Conservation (phyloP, 768 basidiomycete species). For the Clathrus columnatus region DNA sequence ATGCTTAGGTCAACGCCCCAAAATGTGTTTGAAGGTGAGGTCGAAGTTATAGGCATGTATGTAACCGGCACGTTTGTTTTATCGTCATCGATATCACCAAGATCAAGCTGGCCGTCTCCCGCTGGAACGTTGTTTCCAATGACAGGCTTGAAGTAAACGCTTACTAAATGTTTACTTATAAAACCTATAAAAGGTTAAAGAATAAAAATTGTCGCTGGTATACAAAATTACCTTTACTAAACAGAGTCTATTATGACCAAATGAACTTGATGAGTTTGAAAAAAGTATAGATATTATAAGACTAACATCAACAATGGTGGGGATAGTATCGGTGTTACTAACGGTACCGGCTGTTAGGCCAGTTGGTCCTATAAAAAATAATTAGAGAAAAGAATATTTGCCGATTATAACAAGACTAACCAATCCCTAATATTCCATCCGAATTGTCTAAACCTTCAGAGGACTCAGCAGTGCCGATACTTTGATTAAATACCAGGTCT, state of each 20-base stretch:
- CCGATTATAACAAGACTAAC: not conserved
- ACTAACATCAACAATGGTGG: constrained; percentile 24
- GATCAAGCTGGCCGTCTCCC: too few species aligned
- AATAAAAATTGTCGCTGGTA: too few species aligned
- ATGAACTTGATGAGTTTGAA: too few species aligned
- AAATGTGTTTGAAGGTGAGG: constrained; percentile 38
- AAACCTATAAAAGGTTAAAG: too few species aligned
- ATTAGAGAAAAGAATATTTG: not conserved
- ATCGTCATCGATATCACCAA: too few species aligned
- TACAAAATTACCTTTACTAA: too few species aligned
- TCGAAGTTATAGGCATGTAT: constrained; percentile 34
- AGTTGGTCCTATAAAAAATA: constrained; percentile 37
- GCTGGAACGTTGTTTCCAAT: too few species aligned
- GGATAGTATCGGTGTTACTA: constrained; percentile 28
- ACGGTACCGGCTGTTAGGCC: constrained; percentile 34
- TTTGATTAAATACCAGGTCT: constrained; percentile 37
- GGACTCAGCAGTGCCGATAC: constrained; percentile 36
- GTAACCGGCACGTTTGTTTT: constrained; percentile 27
- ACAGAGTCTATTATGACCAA: too few species aligned
- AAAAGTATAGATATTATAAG: too few species aligned
- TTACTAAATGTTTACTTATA: too few species aligned
- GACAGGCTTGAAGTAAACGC: too few species aligned
- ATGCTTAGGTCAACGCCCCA: constrained; percentile 35
- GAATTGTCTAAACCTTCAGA: constrained; percentile 35
- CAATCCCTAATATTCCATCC: constrained; percentile 44